phyloP scores from a whole-genome alignment of 768 basidiomycete species.

The Suillus alpinus region DNA sequence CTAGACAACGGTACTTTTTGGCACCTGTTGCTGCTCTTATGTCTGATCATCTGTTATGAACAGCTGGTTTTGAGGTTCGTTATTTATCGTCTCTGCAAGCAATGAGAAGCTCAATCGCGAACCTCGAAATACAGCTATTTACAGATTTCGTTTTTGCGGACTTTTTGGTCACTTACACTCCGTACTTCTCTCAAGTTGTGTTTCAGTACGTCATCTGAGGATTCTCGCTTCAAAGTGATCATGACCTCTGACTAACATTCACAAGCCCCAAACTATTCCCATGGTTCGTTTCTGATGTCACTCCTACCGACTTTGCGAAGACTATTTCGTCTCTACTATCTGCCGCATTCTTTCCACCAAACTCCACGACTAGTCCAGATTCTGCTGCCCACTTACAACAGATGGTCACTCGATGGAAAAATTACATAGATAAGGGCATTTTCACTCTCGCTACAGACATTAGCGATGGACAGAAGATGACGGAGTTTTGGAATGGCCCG shows the following conservation, averaged over 20 bases:
- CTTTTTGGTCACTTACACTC: slow-evolving; percentile 87
- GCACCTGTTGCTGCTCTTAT: not conserved
- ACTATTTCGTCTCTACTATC: slow-evolving; percentile 58
- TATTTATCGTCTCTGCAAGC: not conserved
- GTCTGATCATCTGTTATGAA: not conserved
- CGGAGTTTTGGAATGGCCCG: slow-evolving; percentile 71
- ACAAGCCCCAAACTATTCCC: slow-evolving; percentile 88
- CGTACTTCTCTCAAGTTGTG: slow-evolving; percentile 74
- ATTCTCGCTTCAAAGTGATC: not conserved
- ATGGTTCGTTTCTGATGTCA: slow-evolving; percentile 97
- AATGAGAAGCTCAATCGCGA: not conserved
- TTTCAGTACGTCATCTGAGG: slow-evolving; percentile 71
- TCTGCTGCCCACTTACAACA: slow-evolving; percentile 43
- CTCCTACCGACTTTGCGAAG: slow-evolving; percentile 75
- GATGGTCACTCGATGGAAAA: slow-evolving; percentile 71
- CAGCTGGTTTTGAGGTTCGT: slow-evolving; percentile 88
- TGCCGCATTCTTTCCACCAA: slow-evolving; percentile 52
- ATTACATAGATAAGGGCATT: slow-evolving; percentile 63
- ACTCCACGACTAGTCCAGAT: slow-evolving; percentile 20
- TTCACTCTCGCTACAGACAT: slow-evolving; percentile 59
- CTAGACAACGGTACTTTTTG: slow-evolving; percentile 76
- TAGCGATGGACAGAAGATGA: slow-evolving; percentile 28
- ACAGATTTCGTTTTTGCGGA: slow-evolving; percentile 93
- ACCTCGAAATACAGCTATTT: slow-evolving; percentile 56
- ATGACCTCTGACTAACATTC: slow-evolving; percentile 11